These are phyloP conservation scores for Raddia distichophylla DNA, from an alignment of 176 grass and related monocot species.

Conservation along the genomic window DNA sequence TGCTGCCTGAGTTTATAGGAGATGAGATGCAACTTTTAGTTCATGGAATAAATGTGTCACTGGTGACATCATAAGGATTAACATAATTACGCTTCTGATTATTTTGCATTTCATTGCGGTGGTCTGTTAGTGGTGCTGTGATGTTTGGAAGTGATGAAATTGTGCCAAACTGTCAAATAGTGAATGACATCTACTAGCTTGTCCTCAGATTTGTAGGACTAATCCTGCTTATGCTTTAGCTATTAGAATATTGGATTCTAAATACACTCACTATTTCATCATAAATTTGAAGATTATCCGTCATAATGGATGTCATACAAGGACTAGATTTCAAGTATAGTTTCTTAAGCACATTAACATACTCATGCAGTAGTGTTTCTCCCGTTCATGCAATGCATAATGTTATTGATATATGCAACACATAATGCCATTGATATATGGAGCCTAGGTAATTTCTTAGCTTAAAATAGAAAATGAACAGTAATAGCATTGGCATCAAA, in stretches of 20 bases:
- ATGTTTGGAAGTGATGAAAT: background rate
- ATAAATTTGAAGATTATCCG: background rate
- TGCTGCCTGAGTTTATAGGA: background rate
- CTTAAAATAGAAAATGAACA: background rate
- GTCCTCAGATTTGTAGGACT: slow-evolving; percentile 11
- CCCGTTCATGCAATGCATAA: background rate
- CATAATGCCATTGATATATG: background rate
- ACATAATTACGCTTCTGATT: background rate
- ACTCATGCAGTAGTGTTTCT: background rate
- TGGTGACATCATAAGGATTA: background rate
- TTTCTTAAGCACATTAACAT: background rate
- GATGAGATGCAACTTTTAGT: background rate
- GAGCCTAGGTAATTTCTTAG: background rate
- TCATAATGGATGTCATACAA: background rate
- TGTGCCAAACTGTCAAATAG: slow-evolving; percentile 18
- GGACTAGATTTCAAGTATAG: background rate
- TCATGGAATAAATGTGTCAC: background rate
- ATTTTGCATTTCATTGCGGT: slow-evolving; percentile 1
- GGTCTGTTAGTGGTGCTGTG: background rate
- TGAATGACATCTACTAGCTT: background rate
- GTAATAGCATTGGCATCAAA: no score
- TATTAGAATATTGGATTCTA: background rate
- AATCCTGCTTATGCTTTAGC: background rate
- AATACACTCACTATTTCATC: background rate
- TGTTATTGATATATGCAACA: background rate